Base-by-base conservation (phyloP, 371 early-diverging fungal species). In the Mortierella polycephala region DNA sequence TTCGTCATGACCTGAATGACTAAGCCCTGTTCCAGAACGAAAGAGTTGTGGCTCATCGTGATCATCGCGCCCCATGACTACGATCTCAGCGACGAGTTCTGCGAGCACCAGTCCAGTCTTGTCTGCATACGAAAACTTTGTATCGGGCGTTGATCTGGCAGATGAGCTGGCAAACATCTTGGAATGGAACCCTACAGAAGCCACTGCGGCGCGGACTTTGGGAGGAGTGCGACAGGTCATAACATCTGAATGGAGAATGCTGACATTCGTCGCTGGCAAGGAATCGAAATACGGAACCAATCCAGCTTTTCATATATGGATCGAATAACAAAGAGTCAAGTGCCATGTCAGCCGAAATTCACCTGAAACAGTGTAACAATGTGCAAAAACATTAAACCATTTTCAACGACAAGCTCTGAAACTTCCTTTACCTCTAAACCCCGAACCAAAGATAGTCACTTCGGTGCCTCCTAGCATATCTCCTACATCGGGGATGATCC, bases 391-490 rank as follows among this genome's bases (percentile, higher is more conserved):
- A 30, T 30, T 30, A 30, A 30, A 30, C 30, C 30, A 30, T 47
- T 10, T 47, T 47, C 47, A 47, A 47, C 47, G 5, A 7, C 30
- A 1, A 16, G 7, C 42, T 7, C 14, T n/a, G 44, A n/a, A 12
- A 11, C 18, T 20, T 13, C 41, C 8, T 46, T 53, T 76, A 77
- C 79, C 58, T 69, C 69, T 49, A 53, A 77, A 77, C 41, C 79
- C 79, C 10, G 72, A 68, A 16, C 79, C 79, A 72, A 77, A 71
- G 47, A 77, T 61, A 13, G 79, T 77, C 3, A 77, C 64, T 39
- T 77, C 79, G 5, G 79, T 77, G 58, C 79, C 79, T 14, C 79
- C 79, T 9, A 77, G 57, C 79, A 77, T 77, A 42, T 77, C 79
- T 2, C 79, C 79, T 3, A 57, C 68, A 42, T 71, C 79, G 1